Percentiles rank a stretch among this genome's conserved stretches.
Conservation (phyloP, 352 stramenopile genomes). For the Pythium apleroticum region DNA sequence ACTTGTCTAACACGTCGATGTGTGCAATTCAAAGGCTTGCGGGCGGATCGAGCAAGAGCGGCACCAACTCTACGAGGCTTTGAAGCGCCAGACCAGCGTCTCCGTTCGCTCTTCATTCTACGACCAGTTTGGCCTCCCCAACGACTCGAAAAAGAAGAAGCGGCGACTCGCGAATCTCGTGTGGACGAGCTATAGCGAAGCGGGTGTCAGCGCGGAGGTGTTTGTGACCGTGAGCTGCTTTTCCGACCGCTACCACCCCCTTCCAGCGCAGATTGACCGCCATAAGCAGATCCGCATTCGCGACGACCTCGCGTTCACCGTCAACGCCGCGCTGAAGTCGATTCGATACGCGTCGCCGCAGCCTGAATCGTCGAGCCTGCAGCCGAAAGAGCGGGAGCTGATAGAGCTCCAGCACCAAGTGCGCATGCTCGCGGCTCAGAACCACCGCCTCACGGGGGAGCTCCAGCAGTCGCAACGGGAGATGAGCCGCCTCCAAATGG, state of each 20-base stretch:
- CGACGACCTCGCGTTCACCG: slow-evolving; percentile 71
- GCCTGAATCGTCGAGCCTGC: slow-evolving; percentile 24
- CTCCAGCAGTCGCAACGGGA: slow-evolving; percentile 54
- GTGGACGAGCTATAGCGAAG: slow-evolving; percentile 60
- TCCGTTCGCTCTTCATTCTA: slow-evolving; percentile 56
- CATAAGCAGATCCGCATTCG: slow-evolving; percentile 77
- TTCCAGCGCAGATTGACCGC: slow-evolving; percentile 62
- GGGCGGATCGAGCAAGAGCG: slow-evolving; percentile 59
- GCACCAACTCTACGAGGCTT: slow-evolving; percentile 48
- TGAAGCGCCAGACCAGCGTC: slow-evolving; percentile 49
- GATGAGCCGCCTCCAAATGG: slow-evolving; percentile 50
- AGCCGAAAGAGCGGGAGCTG: slow-evolving; percentile 38
- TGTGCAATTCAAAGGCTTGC: slow-evolving; percentile 32
- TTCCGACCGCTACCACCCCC: slow-evolving; percentile 48
- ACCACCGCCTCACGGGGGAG: slow-evolving; percentile 52
- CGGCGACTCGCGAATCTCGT: slow-evolving; percentile 59
- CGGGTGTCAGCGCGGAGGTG: slow-evolving; percentile 66
- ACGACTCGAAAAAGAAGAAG: slow-evolving; percentile 68
- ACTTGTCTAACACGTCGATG: not conserved
- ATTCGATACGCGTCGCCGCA: slow-evolving; percentile 49
- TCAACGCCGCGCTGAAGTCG: slow-evolving; percentile 78
- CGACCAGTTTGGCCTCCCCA: slow-evolving; percentile 56
- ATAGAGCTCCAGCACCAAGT: slow-evolving; percentile 60
- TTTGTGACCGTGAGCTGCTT: slow-evolving; percentile 55
- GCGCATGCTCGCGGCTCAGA: slow-evolving; percentile 62